Percentiles rank a stretch among this genome's conserved stretches.
Conservation (phyloP, 257 asterid species). For the Petunia axillaris region DNA sequence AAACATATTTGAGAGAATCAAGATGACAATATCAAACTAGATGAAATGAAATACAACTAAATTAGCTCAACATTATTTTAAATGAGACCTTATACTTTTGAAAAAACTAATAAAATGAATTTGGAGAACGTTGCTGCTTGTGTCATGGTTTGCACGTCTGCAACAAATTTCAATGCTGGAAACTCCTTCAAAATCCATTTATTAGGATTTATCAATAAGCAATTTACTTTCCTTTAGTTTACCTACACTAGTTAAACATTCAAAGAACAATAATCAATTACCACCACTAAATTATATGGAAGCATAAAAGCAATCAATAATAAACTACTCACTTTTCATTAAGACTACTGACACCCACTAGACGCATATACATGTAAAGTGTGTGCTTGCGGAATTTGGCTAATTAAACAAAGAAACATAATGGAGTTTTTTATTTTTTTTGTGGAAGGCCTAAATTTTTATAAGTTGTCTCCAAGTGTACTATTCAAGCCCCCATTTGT, state of each 20-base stretch:
- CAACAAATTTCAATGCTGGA: neutral
- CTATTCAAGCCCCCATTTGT: too few species aligned
- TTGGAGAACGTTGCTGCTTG: neutral
- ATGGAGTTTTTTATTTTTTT: too few species aligned
- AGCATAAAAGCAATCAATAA: neutral
- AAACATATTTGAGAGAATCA: too few species aligned
- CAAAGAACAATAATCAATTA: neutral
- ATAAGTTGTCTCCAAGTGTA: too few species aligned
- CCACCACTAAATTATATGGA: neutral
- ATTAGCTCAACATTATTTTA: neutral
- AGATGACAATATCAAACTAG: too few species aligned
- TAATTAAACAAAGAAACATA: too few species aligned
- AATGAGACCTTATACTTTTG: neutral
- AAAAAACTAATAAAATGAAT: neutral
- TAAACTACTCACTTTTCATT: neutral
- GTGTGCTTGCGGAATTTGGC: too few species aligned
- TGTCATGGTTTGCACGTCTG: conserved; percentile 11
- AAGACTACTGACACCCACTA: too few species aligned
- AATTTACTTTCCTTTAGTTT: neutral
- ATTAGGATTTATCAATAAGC: neutral
- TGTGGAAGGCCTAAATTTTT: too few species aligned
- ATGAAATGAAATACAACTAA: neutral
- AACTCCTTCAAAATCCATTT: neutral
- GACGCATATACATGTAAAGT: too few species aligned
- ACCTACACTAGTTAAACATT: neutral